Base-by-base conservation (phyloP, 257 asterid species). In the Eustoma russellianum region DNA sequence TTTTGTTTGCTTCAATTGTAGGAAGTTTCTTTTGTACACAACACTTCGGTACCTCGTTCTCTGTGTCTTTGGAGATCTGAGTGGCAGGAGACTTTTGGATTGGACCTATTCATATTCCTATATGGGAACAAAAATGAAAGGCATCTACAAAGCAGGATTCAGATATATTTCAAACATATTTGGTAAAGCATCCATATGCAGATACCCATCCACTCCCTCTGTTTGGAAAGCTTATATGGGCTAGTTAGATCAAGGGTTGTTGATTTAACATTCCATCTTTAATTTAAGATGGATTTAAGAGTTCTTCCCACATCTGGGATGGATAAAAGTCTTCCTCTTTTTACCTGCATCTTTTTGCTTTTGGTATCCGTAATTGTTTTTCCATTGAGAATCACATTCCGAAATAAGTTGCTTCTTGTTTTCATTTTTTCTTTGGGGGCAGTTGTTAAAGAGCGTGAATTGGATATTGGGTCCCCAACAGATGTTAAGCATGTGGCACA, bases 401-500 rank as follows among this genome's bases (percentile, higher is more conserved):
- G 3, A 24, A 24, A 24, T 24, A 24, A 24, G 0, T 24, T 24
- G 30, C 30, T 24, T 59, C 4, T 48, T 24, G 30, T 24, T 24
- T 13, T 50, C 33, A 18, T 28, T 66, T 60, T 59, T 35, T n/a
- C n/a, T 10, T 56, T 70, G 5, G 43, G 30, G 30, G 68, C 33
- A 81, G 94, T 81, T 61, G 86, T 83, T 64, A 83, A 81, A 81
- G 96, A 87, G 66, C 86, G 86, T 38, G 93, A 87, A 66, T 74
- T 83, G 7, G 94, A 87, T 66, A 87, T 87, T 59, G 96, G 96
- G 47, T 73, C 48, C 41, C 96, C 96, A 3, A 87, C 94, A 46
- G 89, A 87, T 65, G 96, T 83, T 64, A 83, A 87, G 75, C 96
- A 87, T 71, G 86, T 87, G 74, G 83, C 94, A 17, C 96, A 87